Base-by-base conservation (phyloP, 2,329 filamentous ascomycete species). In the Lecanicillium sp. region DNA sequence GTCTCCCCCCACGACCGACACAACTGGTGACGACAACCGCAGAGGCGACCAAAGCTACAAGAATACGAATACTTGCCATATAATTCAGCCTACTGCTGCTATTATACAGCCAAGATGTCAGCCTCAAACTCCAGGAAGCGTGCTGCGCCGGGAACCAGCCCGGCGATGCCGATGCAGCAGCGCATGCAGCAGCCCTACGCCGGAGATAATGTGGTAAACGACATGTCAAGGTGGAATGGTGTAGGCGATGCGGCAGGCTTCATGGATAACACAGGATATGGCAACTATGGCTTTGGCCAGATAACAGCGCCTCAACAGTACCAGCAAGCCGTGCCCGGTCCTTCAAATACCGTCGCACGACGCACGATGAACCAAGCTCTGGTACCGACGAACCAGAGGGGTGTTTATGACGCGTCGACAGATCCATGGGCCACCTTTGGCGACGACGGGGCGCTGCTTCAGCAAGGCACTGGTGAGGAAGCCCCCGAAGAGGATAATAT, bases 71-170 rank as follows among this genome's bases (percentile, higher is more conserved):
- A n/a, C n/a, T n/a, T n/a, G n/a, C n/a, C n/a, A n/a, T n/a, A n/a
- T n/a, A n/a, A n/a, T n/a, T n/a, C n/a, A n/a, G n/a, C n/a, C n/a
- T n/a, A n/a, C n/a, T n/a, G n/a, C n/a, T n/a, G n/a, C n/a, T n/a
- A n/a, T n/a, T n/a, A n/a, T n/a, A n/a, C n/a, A n/a, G n/a, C n/a
- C n/a, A n/a, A n/a, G n/a, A 73, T 74, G 70, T 68, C 73, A 41
- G 54, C 62, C 22, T 61, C 65, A 33, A 75, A 74, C 46, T 58
- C 72, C 15, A 65, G 84, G 60, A 92, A 92, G 68, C 74, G 86
- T 58, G 70, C 82, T 49, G 84, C 85, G 33, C 81, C 85, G 41
- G 84, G 82, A 56, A 67, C 80, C 45, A 72, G 77, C 28, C 81
- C 85, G n/a, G 64, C 75, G 47, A 64, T 73, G 17, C 74, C 78